phyloP scores from a whole-genome alignment of 257 asterid species.

The Galeopsis tetrahit region DNA sequence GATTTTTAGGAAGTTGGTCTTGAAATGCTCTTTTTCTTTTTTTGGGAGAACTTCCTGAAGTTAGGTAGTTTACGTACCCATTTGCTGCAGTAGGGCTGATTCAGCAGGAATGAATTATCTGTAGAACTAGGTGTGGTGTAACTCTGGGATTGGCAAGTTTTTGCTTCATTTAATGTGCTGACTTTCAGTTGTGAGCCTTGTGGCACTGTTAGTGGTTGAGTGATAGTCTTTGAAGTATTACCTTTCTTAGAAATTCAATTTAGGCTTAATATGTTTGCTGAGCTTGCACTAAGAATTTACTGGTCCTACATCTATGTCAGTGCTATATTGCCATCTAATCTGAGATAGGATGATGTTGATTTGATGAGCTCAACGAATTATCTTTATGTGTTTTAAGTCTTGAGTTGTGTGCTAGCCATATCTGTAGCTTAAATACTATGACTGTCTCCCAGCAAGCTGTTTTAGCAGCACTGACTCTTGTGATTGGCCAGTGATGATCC shows the following conservation, averaged over 20 bases:
- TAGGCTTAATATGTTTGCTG: slow-evolving; percentile 18
- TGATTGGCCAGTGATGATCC: slow-evolving; percentile 32
- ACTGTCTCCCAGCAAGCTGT: slow-evolving; percentile 29
- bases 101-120: slow-evolving; percentile 24
- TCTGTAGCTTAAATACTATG: slow-evolving; percentile 7
- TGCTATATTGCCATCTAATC: slow-evolving; percentile 2
- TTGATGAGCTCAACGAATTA: not conserved
- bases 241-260: slow-evolving; percentile 10
- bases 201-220: slow-evolving; percentile 19
- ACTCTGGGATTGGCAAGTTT: slow-evolving; percentile 16
- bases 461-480: slow-evolving; percentile 27
- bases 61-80: slow-evolving; percentile 12
- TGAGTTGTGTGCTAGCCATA: not conserved
- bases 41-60: not conserved
- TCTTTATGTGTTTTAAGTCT: not conserved
- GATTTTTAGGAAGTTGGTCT: slow-evolving; percentile 11
- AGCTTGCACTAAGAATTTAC: not conserved
- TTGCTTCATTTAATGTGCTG: slow-evolving; percentile 19
- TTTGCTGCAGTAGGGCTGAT: slow-evolving; percentile 21
- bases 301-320: slow-evolving; percentile 1
- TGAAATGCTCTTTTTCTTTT: not conserved
- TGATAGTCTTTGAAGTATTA: slow-evolving; percentile 2
- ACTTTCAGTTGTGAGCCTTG: slow-evolving; percentile 2
- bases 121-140: slow-evolving; percentile 9
- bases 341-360: slow-evolving; percentile 4